Evolutionary conservation across 257 asterid genomes (phyloP).

Genomic region (Przewalskia tangutica): DNA sequence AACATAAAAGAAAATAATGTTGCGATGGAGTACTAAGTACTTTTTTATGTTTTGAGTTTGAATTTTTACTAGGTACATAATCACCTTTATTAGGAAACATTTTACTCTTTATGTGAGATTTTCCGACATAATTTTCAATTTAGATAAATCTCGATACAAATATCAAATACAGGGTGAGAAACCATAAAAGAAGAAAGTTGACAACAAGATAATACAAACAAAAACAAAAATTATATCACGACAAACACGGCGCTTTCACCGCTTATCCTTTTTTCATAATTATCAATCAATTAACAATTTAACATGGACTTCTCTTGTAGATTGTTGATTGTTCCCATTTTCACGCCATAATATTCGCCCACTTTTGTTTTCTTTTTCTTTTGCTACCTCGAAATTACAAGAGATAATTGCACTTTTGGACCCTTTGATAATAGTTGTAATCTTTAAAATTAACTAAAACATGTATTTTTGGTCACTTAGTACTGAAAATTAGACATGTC

Average conservation of each 20-base stretch:
- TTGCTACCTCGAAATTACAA: background rate
- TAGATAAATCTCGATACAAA: too few relatives aligned
- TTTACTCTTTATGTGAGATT: too few relatives aligned
- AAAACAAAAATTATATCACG: conserved; percentile 2
- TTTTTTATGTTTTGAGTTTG: too few relatives aligned
- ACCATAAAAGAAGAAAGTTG: too few relatives aligned
- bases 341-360: conserved; percentile 30
- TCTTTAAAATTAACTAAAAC: background rate
- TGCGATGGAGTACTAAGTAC: too few relatives aligned
- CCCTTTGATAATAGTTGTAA: background rate
- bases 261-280: conserved; percentile 13
- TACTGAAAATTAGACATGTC: too few relatives aligned
- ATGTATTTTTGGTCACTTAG: background rate
- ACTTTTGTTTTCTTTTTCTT: background rate
- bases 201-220: background rate
- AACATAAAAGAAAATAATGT: background rate
- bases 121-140: too few relatives aligned
- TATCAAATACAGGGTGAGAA: too few relatives aligned
- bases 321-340: conserved; percentile 18
- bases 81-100: too few relatives aligned
- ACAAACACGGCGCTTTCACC: conserved; percentile 44
- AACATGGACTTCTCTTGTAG: conserved; percentile 13
- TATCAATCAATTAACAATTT: background rate
- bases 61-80: too few relatives aligned
- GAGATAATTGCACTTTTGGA: background rate